Conservation (phyloP, 345 rosid genomes). For the Eucalyptus cladocalyx region DNA sequence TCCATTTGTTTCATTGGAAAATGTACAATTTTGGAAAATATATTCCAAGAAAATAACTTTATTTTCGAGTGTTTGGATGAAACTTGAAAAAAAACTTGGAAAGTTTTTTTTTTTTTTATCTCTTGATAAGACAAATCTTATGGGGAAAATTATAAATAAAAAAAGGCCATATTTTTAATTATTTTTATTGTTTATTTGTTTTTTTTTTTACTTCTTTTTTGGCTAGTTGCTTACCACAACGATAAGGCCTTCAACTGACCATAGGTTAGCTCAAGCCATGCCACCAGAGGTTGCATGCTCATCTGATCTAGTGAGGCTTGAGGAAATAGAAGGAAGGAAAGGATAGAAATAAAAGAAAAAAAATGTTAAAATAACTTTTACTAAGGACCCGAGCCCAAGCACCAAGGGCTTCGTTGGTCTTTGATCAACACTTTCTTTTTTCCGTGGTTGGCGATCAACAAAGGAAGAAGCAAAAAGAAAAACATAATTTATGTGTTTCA, state of each 20-base stretch:
- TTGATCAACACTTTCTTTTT: too few relatives aligned
- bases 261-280: too few relatives aligned
- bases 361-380: too few relatives aligned
- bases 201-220: too few relatives aligned
- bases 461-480: not conserved
- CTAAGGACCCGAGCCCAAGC: too few relatives aligned
- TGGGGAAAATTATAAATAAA: not conserved
- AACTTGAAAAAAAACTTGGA: not conserved
- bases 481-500: too few relatives aligned
- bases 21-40: not conserved
- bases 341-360: too few relatives aligned
- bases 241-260: not conserved
- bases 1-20: not conserved
- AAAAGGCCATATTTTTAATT: too few relatives aligned
- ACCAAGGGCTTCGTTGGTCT: not conserved
- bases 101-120: not conserved
- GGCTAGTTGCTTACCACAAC: accelerated
- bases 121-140: not conserved
- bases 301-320: not conserved
- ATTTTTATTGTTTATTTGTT: too few relatives aligned
- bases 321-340: too few relatives aligned
- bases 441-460: accelerated
- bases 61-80: not conserved
- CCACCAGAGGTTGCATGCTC: not conserved
- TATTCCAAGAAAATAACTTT: not conserved